A percentile compares a stretch with the other conserved stretches of the same genome.
Evolutionary conservation across 1,284 basidiomycete species (phyloP).

Genomic region (Cryptococcus hybrid): DNA sequence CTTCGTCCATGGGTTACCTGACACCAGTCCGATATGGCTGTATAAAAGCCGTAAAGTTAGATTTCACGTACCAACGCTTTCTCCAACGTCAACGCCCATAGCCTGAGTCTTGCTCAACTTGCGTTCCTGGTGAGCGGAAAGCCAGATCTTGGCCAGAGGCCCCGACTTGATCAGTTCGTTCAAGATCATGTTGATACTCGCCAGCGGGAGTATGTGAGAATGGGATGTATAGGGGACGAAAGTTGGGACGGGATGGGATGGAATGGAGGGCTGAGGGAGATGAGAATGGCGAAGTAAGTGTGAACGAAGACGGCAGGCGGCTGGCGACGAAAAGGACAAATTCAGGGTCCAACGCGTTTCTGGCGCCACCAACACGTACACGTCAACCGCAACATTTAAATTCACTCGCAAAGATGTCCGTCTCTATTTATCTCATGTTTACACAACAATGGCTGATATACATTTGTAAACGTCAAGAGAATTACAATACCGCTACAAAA

Average conservation of each 20-base stretch:
- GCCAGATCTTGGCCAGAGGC: conserved; percentile 94
- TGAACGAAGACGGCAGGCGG: background rate
- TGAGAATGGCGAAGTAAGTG: background rate
- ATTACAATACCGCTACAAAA: background rate
- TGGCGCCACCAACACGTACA: background rate
- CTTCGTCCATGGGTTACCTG: too few relatives aligned
- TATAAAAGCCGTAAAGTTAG: background rate
- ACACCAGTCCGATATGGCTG: too few relatives aligned
- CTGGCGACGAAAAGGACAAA: background rate
- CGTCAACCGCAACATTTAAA: conserved; percentile 1
- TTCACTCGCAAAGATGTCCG: background rate
- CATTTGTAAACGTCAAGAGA: too few relatives aligned
- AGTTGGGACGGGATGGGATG: background rate
- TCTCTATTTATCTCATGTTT: background rate
- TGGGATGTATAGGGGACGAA: background rate
- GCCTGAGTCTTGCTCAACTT: conserved; percentile 96
- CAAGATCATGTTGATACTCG: conserved; percentile 64
- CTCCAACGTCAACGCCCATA: conserved; percentile 87
- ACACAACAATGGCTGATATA: too few relatives aligned
- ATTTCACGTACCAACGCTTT: conserved; percentile 73
- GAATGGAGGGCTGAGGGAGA: background rate
- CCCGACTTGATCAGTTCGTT: conserved; percentile 92
- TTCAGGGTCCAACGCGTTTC: background rate
- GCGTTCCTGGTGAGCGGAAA: conserved; percentile 97
- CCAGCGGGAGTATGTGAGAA: background rate